These are phyloP conservation scores for Apiotrichum brassicae DNA, from an alignment of 1,284 basidiomycete genomes.

Conservation along the genomic window DNA sequence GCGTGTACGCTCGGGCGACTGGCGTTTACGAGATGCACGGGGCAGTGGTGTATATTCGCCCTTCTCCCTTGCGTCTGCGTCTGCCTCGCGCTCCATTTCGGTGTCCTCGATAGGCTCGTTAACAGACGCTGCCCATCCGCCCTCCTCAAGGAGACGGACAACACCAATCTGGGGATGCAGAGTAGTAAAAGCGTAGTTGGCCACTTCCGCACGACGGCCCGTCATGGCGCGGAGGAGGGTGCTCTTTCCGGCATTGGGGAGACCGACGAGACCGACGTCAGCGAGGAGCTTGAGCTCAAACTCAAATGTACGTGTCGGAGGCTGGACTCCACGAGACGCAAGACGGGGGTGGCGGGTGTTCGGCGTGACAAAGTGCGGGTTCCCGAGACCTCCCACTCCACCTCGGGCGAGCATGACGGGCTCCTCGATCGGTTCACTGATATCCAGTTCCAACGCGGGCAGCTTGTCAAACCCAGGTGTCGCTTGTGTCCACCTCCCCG, in stretches of 20 bases:
- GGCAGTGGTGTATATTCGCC: constrained; percentile 30
- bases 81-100: constrained; percentile 55
- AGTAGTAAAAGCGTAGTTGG: constrained; percentile 89
- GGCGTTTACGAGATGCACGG: constrained; percentile 1
- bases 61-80: constrained; percentile 35
- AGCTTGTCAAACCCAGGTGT: constrained; percentile 28
- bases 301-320: constrained; percentile 72
- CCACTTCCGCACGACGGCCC: constrained; percentile 79
- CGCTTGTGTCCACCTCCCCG: constrained; percentile 52
- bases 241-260: constrained; percentile 79
- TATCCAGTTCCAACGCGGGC: constrained; percentile 62
- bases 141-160: constrained; percentile 74
- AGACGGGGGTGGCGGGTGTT: constrained; percentile 66
- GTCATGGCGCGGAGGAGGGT: constrained; percentile 87
- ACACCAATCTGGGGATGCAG: constrained; percentile 93
- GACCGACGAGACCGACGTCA: constrained; percentile 85
- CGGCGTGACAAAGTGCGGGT: constrained; percentile 64
- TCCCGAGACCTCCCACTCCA: constrained; percentile 80
- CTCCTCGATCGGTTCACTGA: constrained; percentile 50
- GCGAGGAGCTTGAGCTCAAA: constrained; percentile 94
- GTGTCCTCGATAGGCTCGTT: constrained; percentile 62
- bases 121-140: constrained; percentile 57
- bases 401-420: constrained; percentile 69
- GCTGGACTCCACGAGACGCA: constrained; percentile 70
- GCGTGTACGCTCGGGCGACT: constrained; percentile 59